phyloP scores from a whole-genome alignment of 2,329 filamentous ascomycete species.

The Dactylellina parvicollis region DNA sequence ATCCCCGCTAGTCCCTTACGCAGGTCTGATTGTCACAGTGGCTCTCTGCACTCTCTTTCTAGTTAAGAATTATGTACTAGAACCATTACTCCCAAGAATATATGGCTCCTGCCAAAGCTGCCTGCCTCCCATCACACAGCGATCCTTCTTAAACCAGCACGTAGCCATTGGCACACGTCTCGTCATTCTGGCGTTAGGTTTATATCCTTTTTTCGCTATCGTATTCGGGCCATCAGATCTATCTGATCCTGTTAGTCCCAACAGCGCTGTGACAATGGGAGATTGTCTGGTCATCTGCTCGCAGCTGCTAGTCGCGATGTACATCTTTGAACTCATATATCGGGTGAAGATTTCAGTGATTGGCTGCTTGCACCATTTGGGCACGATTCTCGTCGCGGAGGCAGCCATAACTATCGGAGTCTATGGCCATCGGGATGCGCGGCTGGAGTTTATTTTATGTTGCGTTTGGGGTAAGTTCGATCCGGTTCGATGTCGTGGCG shows the following conservation, averaged over 20 bases:
- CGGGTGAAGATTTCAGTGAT: slow-evolving; percentile 21
- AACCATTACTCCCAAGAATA: slow-evolving; percentile 5
- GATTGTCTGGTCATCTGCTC: slow-evolving; percentile 21
- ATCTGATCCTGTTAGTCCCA: background rate
- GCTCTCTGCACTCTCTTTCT: slow-evolving; percentile 17
- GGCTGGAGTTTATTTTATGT: slow-evolving; percentile 30
- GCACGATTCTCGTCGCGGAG: slow-evolving; percentile 27
- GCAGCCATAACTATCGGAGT: slow-evolving; percentile 31
- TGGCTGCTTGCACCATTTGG: slow-evolving; percentile 27
- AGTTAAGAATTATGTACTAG: slow-evolving; percentile 28
- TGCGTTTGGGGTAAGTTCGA: slow-evolving; percentile 40
- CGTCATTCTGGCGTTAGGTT: slow-evolving; percentile 13
- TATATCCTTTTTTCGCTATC: slow-evolving; percentile 29
- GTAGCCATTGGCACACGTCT: slow-evolving; percentile 15
- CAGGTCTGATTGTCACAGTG: slow-evolving; percentile 24
- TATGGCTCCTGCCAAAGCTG: background rate
- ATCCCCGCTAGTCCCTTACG: slow-evolving; percentile 16
- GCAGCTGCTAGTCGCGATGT: slow-evolving; percentile 29
- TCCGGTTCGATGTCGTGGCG: background rate
- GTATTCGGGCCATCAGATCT: slow-evolving; percentile 16
- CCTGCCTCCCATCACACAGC: slow-evolving; percentile 2
- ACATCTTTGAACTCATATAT: slow-evolving; percentile 39
- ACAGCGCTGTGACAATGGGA: slow-evolving; percentile 10
- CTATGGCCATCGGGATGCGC: slow-evolving; percentile 27
- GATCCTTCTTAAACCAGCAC: slow-evolving; percentile 37